Conservation (phyloP, 805 yeast genomes). For the Pichia manshurica region DNA sequence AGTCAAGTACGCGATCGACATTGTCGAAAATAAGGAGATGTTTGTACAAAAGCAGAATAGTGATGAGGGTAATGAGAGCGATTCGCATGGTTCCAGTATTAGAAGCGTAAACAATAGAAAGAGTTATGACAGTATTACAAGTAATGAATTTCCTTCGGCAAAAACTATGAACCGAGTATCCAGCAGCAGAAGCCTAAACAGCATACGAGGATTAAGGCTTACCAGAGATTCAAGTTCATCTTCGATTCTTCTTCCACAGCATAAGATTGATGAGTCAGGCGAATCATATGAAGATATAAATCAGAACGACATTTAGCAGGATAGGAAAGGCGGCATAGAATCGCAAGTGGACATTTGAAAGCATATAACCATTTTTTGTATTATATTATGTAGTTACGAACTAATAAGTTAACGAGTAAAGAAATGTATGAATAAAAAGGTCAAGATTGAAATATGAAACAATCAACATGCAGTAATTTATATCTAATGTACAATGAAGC, state of each 20-base stretch:
- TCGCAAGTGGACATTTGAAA: neutral
- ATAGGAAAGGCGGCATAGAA: neutral
- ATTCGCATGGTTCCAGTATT: neutral
- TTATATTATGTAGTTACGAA: neutral
- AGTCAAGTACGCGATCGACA: slow-evolving; percentile 18
- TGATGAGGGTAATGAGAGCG: neutral
- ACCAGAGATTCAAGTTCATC: slow-evolving; percentile 1
- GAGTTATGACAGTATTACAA: neutral
- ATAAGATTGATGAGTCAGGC: neutral
- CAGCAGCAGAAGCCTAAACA: slow-evolving; percentile 1
- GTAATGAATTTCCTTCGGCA: neutral
- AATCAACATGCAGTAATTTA: too few species aligned
- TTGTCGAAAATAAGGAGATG: slow-evolving; percentile 12
- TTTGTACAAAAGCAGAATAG: slow-evolving; percentile 1
- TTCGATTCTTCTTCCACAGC: slow-evolving; percentile 1
- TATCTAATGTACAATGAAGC: slow-evolving; percentile 33
- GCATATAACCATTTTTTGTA: neutral
- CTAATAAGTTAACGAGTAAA: neutral
- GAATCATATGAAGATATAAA: neutral
- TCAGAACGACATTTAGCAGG: too few species aligned
- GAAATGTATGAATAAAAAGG: too few species aligned
- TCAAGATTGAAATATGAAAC: too few species aligned
- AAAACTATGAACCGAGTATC: slow-evolving; percentile 1
- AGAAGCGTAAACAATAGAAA: neutral
- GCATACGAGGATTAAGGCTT: slow-evolving; percentile 1